These are phyloP conservation scores for Sporisorium scitamineum DNA, from an alignment of 1,284 basidiomycete species.

Conservation along the genomic window DNA sequence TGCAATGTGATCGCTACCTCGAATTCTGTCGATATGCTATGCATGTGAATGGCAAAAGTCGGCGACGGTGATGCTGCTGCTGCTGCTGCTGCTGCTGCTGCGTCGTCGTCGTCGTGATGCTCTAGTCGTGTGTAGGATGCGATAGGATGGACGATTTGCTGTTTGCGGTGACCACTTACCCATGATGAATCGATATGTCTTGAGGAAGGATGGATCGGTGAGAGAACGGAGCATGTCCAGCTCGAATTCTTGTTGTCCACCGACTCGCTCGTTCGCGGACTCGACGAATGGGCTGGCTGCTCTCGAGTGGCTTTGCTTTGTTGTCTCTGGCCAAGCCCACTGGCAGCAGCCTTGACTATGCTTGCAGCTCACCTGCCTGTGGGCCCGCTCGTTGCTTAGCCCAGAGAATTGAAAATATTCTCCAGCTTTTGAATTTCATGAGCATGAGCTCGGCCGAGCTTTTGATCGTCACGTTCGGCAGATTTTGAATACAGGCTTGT, in stretches of 20 bases:
- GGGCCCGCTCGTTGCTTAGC: too few species aligned
- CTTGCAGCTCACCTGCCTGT: background rate
- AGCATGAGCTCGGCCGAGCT: background rate
- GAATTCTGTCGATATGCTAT: background rate
- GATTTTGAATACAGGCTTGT: background rate
- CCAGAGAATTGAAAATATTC: background rate
- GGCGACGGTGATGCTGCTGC: slow-evolving; percentile 5
- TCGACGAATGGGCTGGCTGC: background rate
- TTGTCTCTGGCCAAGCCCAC: background rate
- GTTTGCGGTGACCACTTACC: slow-evolving; percentile 49
- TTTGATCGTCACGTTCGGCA: background rate
- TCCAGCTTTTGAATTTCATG: background rate
- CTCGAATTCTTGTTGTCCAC: slow-evolving; percentile 36
- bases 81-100: slow-evolving; percentile 18
- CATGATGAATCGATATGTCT: slow-evolving; percentile 59
- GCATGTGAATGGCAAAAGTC: background rate
- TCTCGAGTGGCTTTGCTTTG: background rate
- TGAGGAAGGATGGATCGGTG: slow-evolving; percentile 55
- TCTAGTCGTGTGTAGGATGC: slow-evolving; percentile 12
- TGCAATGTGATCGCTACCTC: too few species aligned
- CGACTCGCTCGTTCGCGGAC: slow-evolving; percentile 6
- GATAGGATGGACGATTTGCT: slow-evolving; percentile 30
- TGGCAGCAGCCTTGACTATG: too few species aligned
- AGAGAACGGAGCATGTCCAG: slow-evolving; percentile 50
- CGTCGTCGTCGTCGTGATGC: slow-evolving; percentile 12